These are phyloP conservation scores for Kalaharituber pfeilii DNA, from an alignment of 2,329 filamentous ascomycete species.

Conservation along the genomic window DNA sequence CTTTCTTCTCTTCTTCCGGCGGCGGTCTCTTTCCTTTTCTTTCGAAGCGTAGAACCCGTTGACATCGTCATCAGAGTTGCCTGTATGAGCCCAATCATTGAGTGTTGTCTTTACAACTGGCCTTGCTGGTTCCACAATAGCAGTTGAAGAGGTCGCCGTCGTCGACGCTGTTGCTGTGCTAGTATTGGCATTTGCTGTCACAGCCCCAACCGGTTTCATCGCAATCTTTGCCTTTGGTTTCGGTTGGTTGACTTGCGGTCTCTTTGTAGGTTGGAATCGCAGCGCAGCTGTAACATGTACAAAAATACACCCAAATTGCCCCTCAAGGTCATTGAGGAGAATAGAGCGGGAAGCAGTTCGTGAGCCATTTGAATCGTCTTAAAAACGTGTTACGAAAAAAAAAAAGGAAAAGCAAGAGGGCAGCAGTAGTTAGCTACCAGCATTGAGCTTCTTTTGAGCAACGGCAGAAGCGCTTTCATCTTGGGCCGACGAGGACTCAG, in stretches of 20 bases:
- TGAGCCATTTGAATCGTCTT: slow-evolving; percentile 8
- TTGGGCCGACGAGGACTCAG: slow-evolving; percentile 31
- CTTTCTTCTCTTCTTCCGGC: slow-evolving; percentile 47
- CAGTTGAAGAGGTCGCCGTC: slow-evolving; percentile 19
- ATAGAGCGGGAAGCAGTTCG: neutral
- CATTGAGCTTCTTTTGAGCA: slow-evolving; percentile 46
- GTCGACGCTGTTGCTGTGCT: slow-evolving; percentile 22
- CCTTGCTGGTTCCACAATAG: slow-evolving; percentile 23
- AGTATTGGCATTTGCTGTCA: slow-evolving; percentile 17
- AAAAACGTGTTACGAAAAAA: slow-evolving; percentile 17
- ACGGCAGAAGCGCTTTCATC: slow-evolving; percentile 28
- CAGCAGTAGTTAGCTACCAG: slow-evolving; percentile 38
- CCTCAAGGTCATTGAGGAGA: neutral
- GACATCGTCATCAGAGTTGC: slow-evolving; percentile 57
- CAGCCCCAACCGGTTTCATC: slow-evolving; percentile 29
- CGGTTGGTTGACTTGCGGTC: slow-evolving; percentile 49
- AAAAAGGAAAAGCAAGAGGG: slow-evolving; percentile 23
- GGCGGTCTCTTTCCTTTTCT: slow-evolving; percentile 51
- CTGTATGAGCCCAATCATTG: slow-evolving; percentile 61
- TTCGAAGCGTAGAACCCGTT: slow-evolving; percentile 41
- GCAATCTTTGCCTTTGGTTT: slow-evolving; percentile 44
- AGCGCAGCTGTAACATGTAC: slow-evolving; percentile 39
- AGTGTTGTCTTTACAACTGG: slow-evolving; percentile 47
- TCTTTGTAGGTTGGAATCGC: slow-evolving; percentile 72
- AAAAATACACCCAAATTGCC: neutral